Evolutionary conservation across 1,139 yeast genomes (phyloP).

Genomic region (Candida tetrigidarum): DNA sequence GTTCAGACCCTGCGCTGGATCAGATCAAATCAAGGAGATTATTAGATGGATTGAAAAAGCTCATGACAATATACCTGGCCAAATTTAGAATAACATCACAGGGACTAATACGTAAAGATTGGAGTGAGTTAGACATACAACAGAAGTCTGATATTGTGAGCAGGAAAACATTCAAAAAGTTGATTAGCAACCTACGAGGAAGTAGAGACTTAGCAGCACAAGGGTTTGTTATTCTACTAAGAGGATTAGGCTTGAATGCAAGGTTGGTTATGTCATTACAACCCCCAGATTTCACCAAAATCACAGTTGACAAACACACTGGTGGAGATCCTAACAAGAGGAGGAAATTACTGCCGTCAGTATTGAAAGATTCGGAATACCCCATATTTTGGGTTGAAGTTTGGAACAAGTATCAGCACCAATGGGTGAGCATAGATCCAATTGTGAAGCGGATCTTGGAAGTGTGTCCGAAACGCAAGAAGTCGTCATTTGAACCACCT

Average conservation of each 20-base stretch:
- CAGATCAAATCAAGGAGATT: slow-evolving; percentile 66
- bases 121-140: slow-evolving; percentile 52
- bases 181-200: slow-evolving; percentile 57
- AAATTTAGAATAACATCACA: slow-evolving; percentile 56
- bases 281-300: slow-evolving; percentile 78
- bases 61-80: slow-evolving; percentile 65
- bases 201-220: slow-evolving; percentile 83
- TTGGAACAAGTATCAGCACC: slow-evolving; percentile 73
- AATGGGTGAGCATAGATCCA: slow-evolving; percentile 91
- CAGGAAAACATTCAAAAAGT: slow-evolving; percentile 41
- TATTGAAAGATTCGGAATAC: slow-evolving; percentile 39
- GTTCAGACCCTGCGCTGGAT: slow-evolving; percentile 36
- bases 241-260: slow-evolving; percentile 73
- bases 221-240: slow-evolving; percentile 77
- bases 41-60: slow-evolving; percentile 71
- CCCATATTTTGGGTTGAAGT: slow-evolving; percentile 96
- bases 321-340: background rate
- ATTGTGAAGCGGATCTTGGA: slow-evolving; percentile 67
- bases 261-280: slow-evolving; percentile 83
- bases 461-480: slow-evolving; percentile 56
- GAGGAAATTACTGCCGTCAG: slow-evolving; percentile 3
- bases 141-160: slow-evolving; percentile 32
- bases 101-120: slow-evolving; percentile 56
- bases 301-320: slow-evolving; percentile 19
- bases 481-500: slow-evolving; percentile 80